Conservation (phyloP, 2,329 filamentous ascomycete genomes). For the Pezicula rhizophila region DNA sequence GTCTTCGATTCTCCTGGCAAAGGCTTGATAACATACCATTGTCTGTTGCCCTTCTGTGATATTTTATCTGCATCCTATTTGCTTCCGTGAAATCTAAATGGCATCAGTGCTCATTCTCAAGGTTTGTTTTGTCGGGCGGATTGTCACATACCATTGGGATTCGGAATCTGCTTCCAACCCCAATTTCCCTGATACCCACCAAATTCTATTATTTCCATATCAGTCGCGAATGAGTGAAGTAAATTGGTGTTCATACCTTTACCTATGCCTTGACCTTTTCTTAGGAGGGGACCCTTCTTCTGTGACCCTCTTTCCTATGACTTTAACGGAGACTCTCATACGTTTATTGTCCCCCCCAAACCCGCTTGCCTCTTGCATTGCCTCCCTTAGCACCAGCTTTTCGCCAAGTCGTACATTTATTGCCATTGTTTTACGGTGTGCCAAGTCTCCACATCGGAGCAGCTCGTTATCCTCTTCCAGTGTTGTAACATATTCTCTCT, state of each 20-base stretch:
- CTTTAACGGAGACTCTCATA: conserved; percentile 22
- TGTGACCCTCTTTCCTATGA: conserved; percentile 12
- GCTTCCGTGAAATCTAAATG: background rate
- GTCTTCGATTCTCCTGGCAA: conserved; percentile 1
- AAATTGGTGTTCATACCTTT: background rate
- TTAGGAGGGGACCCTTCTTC: conserved; percentile 10
- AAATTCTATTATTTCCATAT: background rate
- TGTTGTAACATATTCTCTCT: conserved; percentile 45
- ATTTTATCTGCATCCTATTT: too few relatives aligned
- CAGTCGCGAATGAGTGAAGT: background rate
- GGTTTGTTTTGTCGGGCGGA: too few relatives aligned
- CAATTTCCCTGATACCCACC: background rate
- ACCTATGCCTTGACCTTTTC: conserved; percentile 18
- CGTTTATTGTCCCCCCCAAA: conserved; percentile 24
- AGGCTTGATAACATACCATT: conserved; percentile 11
- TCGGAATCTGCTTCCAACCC: background rate
- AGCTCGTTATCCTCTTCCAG: conserved; percentile 42
- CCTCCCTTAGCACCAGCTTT: conserved; percentile 49
- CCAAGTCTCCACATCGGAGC: conserved; percentile 26
- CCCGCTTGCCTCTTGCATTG: conserved; percentile 32
- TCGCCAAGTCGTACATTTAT: conserved; percentile 58
- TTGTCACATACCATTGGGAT: background rate
- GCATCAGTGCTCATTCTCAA: background rate
- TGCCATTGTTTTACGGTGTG: conserved; percentile 42
- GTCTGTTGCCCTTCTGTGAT: background rate